Evolutionary conservation across 2,329 filamentous ascomycete species (phyloP).

Genomic region (Penicillium sp.): DNA sequence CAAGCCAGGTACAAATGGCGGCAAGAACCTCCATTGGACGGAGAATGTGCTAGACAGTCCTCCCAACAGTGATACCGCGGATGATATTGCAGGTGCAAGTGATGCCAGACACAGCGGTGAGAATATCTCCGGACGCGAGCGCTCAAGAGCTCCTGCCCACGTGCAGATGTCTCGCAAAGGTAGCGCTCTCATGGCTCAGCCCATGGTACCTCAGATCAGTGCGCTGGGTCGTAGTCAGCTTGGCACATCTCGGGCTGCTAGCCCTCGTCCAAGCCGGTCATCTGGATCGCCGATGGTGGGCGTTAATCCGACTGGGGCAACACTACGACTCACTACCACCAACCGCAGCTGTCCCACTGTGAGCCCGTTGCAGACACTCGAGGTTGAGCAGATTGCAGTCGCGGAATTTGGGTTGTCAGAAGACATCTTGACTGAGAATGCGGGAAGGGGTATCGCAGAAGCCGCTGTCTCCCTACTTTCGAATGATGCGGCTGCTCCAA

Average conservation of each 20-base stretch:
- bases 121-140: constrained; percentile 40
- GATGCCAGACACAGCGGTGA: constrained; percentile 43
- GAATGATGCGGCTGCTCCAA: constrained; percentile 47
- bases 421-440: constrained; percentile 87
- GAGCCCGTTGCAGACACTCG: constrained; percentile 75
- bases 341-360: constrained; percentile 53
- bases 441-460: constrained; percentile 81
- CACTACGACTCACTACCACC: constrained; percentile 50
- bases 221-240: constrained; percentile 32
- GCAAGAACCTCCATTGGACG: constrained; percentile 84
- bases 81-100: constrained; percentile 44
- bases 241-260: constrained; percentile 33
- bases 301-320: constrained; percentile 32
- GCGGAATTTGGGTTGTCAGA: constrained; percentile 81
- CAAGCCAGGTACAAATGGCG: constrained; percentile 63
- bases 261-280: constrained; percentile 36
- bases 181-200: constrained; percentile 37
- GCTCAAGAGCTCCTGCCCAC: constrained; percentile 34
- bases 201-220: constrained; percentile 32
- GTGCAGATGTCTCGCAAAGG: constrained; percentile 38
- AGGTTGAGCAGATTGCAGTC: constrained; percentile 84
- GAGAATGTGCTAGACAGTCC: constrained; percentile 78
- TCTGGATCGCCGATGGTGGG: constrained; percentile 41
- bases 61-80: constrained; percentile 69
- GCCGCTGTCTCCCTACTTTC: constrained; percentile 64